Evolutionary conservation across 1,284 basidiomycete genomes (phyloP), one percentile per base, ranked within the genome.

Genomic region (Heliocybe sulcata): DNA sequence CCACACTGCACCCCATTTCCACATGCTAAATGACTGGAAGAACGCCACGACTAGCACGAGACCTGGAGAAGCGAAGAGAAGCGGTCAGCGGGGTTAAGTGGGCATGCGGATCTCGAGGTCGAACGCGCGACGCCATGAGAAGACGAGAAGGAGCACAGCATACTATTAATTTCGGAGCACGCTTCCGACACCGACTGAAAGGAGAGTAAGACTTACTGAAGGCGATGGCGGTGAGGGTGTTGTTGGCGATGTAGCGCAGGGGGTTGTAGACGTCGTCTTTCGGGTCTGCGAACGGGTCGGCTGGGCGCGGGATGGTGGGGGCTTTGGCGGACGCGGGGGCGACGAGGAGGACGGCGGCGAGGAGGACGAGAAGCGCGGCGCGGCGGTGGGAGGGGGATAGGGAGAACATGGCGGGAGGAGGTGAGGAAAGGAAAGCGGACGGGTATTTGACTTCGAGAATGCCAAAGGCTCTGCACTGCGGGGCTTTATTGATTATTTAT

Each of bases 191-290:
- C 20, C 23, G 47, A 49, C 22, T 8, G n/a, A 49, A 26, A 16
- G 23, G n/a, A 22, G n/a, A 12, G 25, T 26, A 29, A 45, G 29
- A 60, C 67, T 53, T 60, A 83, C 81, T 66, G 50, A 83, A 73
- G 4, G 81, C 77, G 35, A 85, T 67, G 10, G 68, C 77, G 1
- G 85, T 84, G 35, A 82, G 65, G 2, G 74, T 67, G 62, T 85
- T 80, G 42, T 72, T 78, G 2, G 82, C 74, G 52, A 88, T 84
- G 62, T 87, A 89, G 56, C 76, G 76, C 26, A 83, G 65, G 12
- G 77, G 77, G 63, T 85, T 82, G 62, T 73, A 77, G 0, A 70
- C 74, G 61, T 86, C 82, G 61, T 81, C 54, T 60, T 70, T 72
- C 0, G 81, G 82, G 62, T 83, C 77, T 11, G 67, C 63, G 60